Evolutionary conservation across 2,329 filamentous ascomycete species (phyloP).

Genomic region (Paraphaeosphaeria minitans): DNA sequence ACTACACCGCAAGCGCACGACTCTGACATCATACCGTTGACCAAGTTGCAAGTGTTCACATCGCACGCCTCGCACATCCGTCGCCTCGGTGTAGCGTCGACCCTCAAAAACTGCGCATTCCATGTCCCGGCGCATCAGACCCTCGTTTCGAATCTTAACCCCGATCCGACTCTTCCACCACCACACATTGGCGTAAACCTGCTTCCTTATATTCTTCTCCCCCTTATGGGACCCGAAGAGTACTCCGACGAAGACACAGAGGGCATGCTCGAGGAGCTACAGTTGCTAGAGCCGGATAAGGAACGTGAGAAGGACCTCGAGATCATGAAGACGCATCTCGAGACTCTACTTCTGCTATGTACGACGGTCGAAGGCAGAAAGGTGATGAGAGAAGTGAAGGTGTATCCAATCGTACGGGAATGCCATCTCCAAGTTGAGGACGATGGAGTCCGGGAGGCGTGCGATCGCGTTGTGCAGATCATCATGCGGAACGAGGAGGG

Average conservation of each 20-base stretch:
- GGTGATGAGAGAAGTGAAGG: slow-evolving; percentile 73
- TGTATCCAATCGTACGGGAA: slow-evolving; percentile 89
- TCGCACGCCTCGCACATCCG: slow-evolving; percentile 84
- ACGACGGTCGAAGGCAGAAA: slow-evolving; percentile 78
- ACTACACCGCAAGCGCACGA: slow-evolving; percentile 77
- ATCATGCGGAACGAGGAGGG: slow-evolving; percentile 78
- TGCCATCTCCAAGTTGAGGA: slow-evolving; percentile 78
- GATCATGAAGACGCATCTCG: slow-evolving; percentile 85
- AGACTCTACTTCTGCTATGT: slow-evolving; percentile 83
- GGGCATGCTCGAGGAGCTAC: slow-evolving; percentile 86
- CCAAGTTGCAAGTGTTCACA: slow-evolving; percentile 93
- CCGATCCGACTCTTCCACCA: slow-evolving; percentile 37
- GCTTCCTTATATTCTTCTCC: slow-evolving; percentile 85
- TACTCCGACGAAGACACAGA: slow-evolving; percentile 85
- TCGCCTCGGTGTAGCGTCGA: slow-evolving; percentile 91
- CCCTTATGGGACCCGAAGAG: slow-evolving; percentile 85
- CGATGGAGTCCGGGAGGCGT: slow-evolving; percentile 80
- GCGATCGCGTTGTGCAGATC: slow-evolving; percentile 88
- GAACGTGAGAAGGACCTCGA: slow-evolving; percentile 75
- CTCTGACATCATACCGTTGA: slow-evolving; percentile 77
- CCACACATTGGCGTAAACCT: slow-evolving; percentile 75
- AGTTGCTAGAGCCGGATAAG: slow-evolving; percentile 89
- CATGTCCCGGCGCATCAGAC: slow-evolving; percentile 73
- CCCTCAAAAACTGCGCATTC: slow-evolving; percentile 93
- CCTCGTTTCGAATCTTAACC: slow-evolving; percentile 60